Conservation (phyloP, 176 grass and related monocot genomes). For the Lolium rigidum region DNA sequence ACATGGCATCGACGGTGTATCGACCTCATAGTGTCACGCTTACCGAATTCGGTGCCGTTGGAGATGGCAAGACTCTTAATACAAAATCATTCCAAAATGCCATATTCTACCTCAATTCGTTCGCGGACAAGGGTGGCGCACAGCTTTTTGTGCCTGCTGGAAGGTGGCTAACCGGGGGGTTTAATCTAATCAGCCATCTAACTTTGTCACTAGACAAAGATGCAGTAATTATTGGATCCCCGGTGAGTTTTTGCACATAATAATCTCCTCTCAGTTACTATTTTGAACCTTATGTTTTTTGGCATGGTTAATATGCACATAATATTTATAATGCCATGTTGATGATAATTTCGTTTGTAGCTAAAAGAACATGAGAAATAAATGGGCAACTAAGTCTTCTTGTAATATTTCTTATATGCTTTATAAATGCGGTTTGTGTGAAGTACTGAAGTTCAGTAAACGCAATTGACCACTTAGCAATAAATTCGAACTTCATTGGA, state of each 20-base stretch:
- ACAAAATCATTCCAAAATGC: constrained; percentile 99
- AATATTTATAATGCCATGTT: neutral
- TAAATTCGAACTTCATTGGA: neutral
- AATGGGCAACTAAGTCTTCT: neutral
- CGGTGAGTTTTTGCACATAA: constrained; percentile 48
- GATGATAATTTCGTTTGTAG: neutral
- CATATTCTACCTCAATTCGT: constrained; percentile 97
- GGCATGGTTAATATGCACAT: neutral
- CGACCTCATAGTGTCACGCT: constrained; percentile 92
- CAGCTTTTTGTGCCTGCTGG: constrained; percentile 95
- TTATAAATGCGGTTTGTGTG: constrained; percentile 7
- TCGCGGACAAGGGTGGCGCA: constrained; percentile 92
- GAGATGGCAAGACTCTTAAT: constrained; percentile 85
- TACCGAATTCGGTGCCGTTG: constrained; percentile 94
- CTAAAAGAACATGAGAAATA: neutral
- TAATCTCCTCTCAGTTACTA: neutral
- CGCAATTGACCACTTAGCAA: neutral
- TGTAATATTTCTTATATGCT: neutral
- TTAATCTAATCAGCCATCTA: constrained; percentile 92
- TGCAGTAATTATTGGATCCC: constrained; percentile 88
- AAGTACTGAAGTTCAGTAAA: neutral
- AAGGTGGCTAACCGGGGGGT: constrained; percentile 96
- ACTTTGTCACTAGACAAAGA: constrained; percentile 89
- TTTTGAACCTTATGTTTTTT: neutral
- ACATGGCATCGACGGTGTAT: constrained; percentile 70